These are phyloP conservation scores for Gossypium schwendimanii DNA, from an alignment of 441 rosid species.

Conservation along the genomic window DNA sequence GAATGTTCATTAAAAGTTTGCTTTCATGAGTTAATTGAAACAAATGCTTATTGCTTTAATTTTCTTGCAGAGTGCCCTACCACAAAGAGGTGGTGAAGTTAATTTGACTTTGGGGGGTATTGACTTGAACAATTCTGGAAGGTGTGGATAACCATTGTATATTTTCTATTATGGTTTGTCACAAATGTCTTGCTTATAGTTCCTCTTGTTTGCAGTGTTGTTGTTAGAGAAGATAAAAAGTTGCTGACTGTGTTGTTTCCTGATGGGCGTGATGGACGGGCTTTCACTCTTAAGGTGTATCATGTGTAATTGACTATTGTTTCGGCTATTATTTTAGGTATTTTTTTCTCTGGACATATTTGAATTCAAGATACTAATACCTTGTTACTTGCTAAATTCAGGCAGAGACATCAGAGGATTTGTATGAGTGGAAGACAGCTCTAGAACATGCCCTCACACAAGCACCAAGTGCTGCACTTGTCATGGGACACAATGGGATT, in stretches of 20 bases:
- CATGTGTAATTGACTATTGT: constrained; percentile 14
- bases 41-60: constrained; percentile 1
- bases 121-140: constrained; percentile 95
- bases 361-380: neutral
- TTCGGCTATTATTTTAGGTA: neutral
- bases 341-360: neutral
- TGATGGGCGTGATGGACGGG: constrained; percentile 99
- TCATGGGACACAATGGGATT: constrained; percentile 92
- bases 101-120: constrained; percentile 93
- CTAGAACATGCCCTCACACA: constrained; percentile 88
- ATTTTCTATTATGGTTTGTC: constrained; percentile 14
- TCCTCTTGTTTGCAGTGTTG: constrained; percentile 58
- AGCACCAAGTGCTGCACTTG: constrained; percentile 96
- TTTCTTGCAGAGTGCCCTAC: constrained; percentile 63
- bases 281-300: constrained; percentile 93
- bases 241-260: constrained; percentile 92
- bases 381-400: constrained; percentile 23
- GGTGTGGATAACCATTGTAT: constrained; percentile 38
- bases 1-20: neutral
- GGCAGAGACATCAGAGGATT: constrained; percentile 95
- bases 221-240: constrained; percentile 92
- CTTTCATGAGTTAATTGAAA: neutral
- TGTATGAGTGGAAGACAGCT: constrained; percentile 91
- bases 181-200: constrained; percentile 20
- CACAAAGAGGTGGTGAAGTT: constrained; percentile 93